phyloP scores from a whole-genome alignment of 106 monocot genomes.

The Acanthochlamys bracteata region DNA sequence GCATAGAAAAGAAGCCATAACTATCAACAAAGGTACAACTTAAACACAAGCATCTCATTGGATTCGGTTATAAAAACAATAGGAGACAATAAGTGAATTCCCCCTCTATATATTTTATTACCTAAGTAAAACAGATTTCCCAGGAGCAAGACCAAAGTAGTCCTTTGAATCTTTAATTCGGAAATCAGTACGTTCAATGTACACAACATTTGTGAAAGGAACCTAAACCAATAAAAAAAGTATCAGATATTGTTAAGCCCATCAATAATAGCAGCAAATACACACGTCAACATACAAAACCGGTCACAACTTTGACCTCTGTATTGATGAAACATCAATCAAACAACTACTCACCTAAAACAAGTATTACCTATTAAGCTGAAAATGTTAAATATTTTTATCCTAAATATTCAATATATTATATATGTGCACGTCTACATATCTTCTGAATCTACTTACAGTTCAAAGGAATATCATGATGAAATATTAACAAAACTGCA shows the following conservation, averaged over 20 bases:
- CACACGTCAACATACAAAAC: not conserved
- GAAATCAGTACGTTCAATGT: conserved; percentile 86
- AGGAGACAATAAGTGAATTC: not conserved
- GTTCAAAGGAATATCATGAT: no score
- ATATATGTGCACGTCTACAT: no score
- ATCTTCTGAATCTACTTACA: no score
- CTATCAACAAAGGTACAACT: not conserved
- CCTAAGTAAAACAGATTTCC: conserved; percentile 91
- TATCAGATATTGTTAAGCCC: not conserved
- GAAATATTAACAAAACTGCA: no score
- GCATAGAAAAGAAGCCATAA: not conserved
- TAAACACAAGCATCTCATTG: not conserved
- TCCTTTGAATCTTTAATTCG: conserved; percentile 93
- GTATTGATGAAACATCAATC: no score
- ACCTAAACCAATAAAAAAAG: conserved; percentile 26
- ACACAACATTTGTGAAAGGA: conserved; percentile 85
- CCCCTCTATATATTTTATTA: conserved; percentile 1
- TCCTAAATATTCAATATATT: no score
- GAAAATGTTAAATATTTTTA: no score
- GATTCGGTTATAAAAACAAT: not conserved
- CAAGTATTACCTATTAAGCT: no score
- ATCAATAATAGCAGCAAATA: not conserved
- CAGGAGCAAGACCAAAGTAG: conserved; percentile 92
- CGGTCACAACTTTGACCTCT: no score
- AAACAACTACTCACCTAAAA: no score